Conservation (phyloP, 1,284 basidiomycete genomes). For the Ustilago lituana region DNA sequence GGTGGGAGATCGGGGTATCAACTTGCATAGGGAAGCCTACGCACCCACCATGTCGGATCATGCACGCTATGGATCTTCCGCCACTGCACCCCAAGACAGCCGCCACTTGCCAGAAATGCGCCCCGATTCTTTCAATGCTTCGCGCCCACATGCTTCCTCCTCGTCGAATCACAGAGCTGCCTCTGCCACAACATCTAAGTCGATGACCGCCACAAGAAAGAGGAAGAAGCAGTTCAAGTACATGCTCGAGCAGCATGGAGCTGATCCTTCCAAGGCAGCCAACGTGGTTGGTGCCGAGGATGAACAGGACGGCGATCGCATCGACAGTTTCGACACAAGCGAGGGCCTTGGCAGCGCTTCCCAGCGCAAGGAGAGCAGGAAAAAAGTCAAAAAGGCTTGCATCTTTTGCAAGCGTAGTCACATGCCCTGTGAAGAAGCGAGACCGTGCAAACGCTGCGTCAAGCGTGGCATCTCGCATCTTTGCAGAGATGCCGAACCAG, state of each 20-base stretch:
- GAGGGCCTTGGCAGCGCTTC: not conserved
- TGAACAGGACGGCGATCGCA: conserved; percentile 5
- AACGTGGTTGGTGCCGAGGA: conserved; percentile 7
- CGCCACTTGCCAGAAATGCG: not conserved
- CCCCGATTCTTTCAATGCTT: not conserved
- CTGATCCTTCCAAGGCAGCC: conserved; percentile 8
- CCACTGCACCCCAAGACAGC: not conserved
- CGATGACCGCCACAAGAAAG: conserved; percentile 15
- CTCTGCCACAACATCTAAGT: not conserved
- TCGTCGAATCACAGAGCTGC: not conserved
- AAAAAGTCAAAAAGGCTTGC: conserved; percentile 53
- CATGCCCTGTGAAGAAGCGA: conserved; percentile 46
- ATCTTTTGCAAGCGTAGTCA: conserved; percentile 53
- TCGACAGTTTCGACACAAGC: conserved; percentile 3
- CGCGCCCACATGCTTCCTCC: not conserved
- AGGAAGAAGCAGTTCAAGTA: conserved; percentile 54
- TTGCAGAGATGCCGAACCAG: conserved; percentile 46
- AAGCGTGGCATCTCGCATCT: conserved; percentile 49
- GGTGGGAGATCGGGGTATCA: too few relatives aligned
- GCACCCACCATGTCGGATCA: not conserved
- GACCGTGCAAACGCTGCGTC: conserved; percentile 41
- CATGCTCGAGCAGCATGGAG: conserved; percentile 31
- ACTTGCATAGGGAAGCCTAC: conserved; percentile 5
- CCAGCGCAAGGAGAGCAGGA: conserved; percentile 34
- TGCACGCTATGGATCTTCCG: not conserved